Evolutionary conservation across 331 rosid species (phyloP).

Genomic region (Ulmus americana): DNA sequence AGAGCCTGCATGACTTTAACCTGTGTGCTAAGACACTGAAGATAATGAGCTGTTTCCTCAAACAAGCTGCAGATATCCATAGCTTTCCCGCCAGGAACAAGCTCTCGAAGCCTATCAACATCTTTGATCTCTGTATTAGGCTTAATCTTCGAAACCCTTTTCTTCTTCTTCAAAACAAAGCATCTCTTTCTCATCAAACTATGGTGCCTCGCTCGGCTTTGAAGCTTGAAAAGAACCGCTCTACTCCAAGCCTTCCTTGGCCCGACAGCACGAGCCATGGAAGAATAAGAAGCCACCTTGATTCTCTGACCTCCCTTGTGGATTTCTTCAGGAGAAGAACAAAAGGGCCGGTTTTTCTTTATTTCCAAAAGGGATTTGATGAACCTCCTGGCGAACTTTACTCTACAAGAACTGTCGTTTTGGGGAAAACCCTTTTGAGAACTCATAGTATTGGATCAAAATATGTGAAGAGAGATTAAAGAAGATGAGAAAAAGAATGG

Average conservation of each 20-base stretch:
- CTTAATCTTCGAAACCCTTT: background rate
- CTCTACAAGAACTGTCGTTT: background rate
- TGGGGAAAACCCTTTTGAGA: slow-evolving; percentile 7
- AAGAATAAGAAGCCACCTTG: slow-evolving; percentile 29
- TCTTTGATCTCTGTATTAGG: background rate
- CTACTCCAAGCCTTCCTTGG: slow-evolving; percentile 37
- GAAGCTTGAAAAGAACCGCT: slow-evolving; percentile 35
- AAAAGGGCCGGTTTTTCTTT: slow-evolving; percentile 9
- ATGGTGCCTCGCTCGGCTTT: slow-evolving; percentile 14
- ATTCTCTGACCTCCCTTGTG: slow-evolving; percentile 23
- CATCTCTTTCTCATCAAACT: background rate
- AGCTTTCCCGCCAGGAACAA: slow-evolving; percentile 35
- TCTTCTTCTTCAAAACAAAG: background rate
- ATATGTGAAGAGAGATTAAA: background rate
- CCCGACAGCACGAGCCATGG: slow-evolving; percentile 43
- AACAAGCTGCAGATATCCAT: slow-evolving; percentile 34
- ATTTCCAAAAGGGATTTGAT: slow-evolving; percentile 24
- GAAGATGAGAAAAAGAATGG: background rate
- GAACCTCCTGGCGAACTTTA: slow-evolving; percentile 25
- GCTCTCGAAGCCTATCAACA: slow-evolving; percentile 25
- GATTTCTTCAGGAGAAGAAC: slow-evolving; percentile 5
- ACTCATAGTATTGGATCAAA: background rate
- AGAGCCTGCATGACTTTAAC: slow-evolving; percentile 43
- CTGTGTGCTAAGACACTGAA: slow-evolving; percentile 32
- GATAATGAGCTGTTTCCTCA: slow-evolving; percentile 44